phyloP scores from a whole-genome alignment of 73 alveolate species.

The Paramecium biaurelia region DNA sequence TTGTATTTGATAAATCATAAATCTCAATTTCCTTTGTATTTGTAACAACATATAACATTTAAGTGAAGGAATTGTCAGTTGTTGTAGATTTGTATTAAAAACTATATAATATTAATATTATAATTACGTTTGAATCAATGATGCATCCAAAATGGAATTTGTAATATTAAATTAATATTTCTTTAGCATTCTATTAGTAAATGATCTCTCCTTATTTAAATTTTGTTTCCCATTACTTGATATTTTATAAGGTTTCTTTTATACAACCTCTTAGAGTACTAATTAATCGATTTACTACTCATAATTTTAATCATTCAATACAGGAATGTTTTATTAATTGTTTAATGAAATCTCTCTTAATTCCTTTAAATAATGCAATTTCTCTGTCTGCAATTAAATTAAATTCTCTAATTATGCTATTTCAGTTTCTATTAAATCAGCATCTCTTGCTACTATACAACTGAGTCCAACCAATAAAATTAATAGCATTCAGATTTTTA shows the following conservation, averaged over 20 bases:
- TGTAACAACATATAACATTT: background rate
- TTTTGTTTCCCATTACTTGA: background rate
- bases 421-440: background rate
- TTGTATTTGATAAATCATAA: background rate
- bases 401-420: background rate
- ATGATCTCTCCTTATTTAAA: background rate
- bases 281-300: background rate
- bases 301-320: background rate
- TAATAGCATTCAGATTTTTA: background rate
- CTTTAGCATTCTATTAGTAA: background rate
- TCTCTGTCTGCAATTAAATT: background rate
- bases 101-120: background rate
- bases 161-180: background rate
- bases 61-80: background rate
- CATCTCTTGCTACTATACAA: background rate
- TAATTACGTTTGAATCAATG: background rate
- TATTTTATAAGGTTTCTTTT: background rate
- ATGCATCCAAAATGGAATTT: background rate
- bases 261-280: background rate
- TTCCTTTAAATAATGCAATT: background rate
- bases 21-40: background rate
- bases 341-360: background rate
- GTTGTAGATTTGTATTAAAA: background rate
- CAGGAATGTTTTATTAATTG: background rate
- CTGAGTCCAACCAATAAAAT: background rate